A percentile compares a stretch with the other conserved stretches of the same genome.
These are phyloP conservation scores for Termitomyces sp. DNA, from an alignment of 768 basidiomycete species.

Conservation along the genomic window DNA sequence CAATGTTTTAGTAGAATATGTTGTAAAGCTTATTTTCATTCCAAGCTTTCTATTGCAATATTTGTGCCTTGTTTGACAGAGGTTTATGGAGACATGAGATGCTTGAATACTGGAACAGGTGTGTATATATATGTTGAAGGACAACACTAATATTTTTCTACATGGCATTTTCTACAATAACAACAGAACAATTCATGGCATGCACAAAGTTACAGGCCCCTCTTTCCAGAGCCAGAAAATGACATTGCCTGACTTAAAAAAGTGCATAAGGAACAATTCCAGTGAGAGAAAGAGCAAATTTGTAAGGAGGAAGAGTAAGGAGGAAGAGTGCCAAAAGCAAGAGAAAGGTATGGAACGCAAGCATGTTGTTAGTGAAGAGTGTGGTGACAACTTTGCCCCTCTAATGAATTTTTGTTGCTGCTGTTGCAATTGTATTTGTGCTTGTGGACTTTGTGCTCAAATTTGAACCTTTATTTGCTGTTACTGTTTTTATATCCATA, in stretches of 20 bases:
- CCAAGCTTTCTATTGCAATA: background rate
- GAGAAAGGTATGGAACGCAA: background rate
- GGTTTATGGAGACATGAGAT: background rate
- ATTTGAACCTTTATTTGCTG: no score
- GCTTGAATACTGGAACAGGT: background rate
- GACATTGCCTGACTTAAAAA: background rate
- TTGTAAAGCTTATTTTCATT: background rate
- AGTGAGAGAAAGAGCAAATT: background rate
- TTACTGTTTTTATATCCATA: no score
- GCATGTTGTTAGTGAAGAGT: no score
- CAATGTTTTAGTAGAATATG: background rate
- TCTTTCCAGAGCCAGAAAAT: background rate
- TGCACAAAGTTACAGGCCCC: background rate
- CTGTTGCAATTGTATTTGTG: no score
- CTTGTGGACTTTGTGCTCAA: no score
- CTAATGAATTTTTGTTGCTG: no score
- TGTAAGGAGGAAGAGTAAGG: no score
- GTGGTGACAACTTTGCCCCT: no score
- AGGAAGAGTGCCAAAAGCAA: background rate
- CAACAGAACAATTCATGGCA: background rate
- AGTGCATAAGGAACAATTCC: background rate
- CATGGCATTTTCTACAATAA: background rate
- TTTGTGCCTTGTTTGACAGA: background rate
- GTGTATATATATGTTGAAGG: background rate
- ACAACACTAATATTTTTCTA: background rate